Base-by-base conservation (phyloP, 208 protist species). In the Trypanosoma caninum region DNA sequence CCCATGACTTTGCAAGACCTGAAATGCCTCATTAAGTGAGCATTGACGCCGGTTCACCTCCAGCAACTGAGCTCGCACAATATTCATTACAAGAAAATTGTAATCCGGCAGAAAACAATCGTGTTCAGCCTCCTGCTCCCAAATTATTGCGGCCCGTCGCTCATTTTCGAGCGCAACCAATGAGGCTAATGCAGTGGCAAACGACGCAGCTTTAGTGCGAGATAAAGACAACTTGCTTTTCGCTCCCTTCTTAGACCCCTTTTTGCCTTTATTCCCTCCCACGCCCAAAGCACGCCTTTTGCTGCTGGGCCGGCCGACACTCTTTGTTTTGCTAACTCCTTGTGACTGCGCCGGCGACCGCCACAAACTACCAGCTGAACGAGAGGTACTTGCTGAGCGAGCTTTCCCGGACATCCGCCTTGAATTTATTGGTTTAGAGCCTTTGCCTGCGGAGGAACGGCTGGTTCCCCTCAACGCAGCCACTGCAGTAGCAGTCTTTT, bases 31-130 rank as follows among this genome's bases (percentile, higher is more conserved):
- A 52, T 84, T 84, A 13, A 93, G 65, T 42, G 53, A 41, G 25
- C 70, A 58, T 64, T 93, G 86, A 14, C 78, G 82, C 10, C 27
- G 22, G 51, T 87, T 93, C 47, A 93, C 62, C 65, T 82, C 62
- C 47, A 76, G 59, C 16, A 89, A 62, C 61, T 87, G 80, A 1
- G 52, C 35, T 1, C 76, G 82, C 23, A 93, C 79, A 11, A 89
- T 69, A 54, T 87, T 76, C 74, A 93, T 82, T 30, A 84, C 71
- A 18, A 93, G 75, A 4, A 81, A 64, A 46, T 93, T 78, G 66
- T 87, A 93, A 13, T 87, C 63, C 1, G 86, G 79, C 0, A 61
- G n/a, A 46, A 73, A 76, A 16, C 6, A 48, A 9, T 87, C 79
- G 14, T 72, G 61, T 63, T 72, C 74, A 1, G 72, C 59, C 52